Percentiles rank a stretch among this genome's conserved stretches.
Evolutionary conservation across 1,284 basidiomycete species (phyloP).

Genomic region (Puccinia coronata): DNA sequence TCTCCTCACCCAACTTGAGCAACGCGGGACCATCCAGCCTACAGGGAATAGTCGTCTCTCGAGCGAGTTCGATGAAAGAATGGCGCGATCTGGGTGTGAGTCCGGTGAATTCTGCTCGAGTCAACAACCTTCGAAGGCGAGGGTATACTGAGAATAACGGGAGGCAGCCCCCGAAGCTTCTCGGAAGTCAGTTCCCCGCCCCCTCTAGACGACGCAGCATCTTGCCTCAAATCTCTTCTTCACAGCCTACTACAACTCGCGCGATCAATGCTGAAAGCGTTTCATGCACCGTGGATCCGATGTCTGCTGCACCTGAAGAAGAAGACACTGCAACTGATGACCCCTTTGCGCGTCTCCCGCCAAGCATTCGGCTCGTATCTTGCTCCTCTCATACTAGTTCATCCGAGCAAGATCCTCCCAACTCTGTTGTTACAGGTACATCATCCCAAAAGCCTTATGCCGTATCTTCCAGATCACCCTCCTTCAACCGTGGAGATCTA

Average conservation of each 20-base stretch:
- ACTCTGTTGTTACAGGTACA: neutral
- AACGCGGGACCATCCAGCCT: neutral
- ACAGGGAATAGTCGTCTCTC: neutral
- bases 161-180: neutral
- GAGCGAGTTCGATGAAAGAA: constrained; percentile 31
- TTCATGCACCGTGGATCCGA: neutral
- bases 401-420: neutral
- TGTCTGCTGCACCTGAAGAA: neutral
- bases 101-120: neutral
- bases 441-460: neutral
- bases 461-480: neutral
- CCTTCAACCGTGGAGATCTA: neutral
- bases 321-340: neutral
- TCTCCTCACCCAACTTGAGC: neutral
- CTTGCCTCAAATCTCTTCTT: neutral
- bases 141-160: constrained; percentile 19
- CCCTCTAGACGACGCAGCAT: neutral
- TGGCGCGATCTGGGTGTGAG: neutral
- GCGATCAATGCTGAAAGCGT: neutral
- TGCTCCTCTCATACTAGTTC: neutral
- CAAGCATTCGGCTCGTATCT: constrained; percentile 24
- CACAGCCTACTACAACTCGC: constrained; percentile 3
- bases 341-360: neutral
- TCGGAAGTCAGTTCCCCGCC: constrained; percentile 11
- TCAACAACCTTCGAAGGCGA: neutral